Conservation (phyloP, 1,139 yeast species). For the Nematodospora anomalae region DNA sequence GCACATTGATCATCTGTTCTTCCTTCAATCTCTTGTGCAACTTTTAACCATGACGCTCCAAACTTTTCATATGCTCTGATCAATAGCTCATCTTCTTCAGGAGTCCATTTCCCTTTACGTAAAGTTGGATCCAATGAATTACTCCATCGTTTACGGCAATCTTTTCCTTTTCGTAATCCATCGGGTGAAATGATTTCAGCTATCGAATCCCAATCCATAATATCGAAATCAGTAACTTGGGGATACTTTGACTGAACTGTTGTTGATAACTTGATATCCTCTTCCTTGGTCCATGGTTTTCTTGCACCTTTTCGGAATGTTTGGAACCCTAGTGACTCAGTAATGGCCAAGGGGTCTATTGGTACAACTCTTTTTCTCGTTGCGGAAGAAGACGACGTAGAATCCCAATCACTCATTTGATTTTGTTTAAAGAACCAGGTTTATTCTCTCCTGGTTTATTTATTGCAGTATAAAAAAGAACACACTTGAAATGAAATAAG, state of each 20-base stretch:
- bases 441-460: conserved; percentile 4
- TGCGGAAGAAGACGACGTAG: conserved; percentile 1
- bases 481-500: not conserved
- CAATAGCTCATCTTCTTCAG: conserved; percentile 72
- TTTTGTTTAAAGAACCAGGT: too few relatives aligned
- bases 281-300: conserved; percentile 68
- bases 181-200: conserved; percentile 40
- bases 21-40: conserved; percentile 72
- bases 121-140: conserved; percentile 81
- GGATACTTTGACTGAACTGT: conserved; percentile 34
- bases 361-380: conserved; percentile 26
- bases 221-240: conserved; percentile 31
- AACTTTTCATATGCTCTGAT: conserved; percentile 61
- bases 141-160: conserved; percentile 73
- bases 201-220: conserved; percentile 68
- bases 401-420: not conserved
- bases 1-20: conserved; percentile 96
- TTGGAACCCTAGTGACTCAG: conserved; percentile 74
- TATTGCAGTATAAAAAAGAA: not conserved
- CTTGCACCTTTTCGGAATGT: conserved; percentile 64
- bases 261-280: conserved; percentile 49
- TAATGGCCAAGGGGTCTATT: conserved; percentile 66
- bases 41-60: conserved; percentile 88
- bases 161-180: conserved; percentile 59
- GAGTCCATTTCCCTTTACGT: conserved; percentile 85